phyloP scores from a whole-genome alignment of 2,329 filamentous ascomycete species.

The Colletotrichum tropicicola region DNA sequence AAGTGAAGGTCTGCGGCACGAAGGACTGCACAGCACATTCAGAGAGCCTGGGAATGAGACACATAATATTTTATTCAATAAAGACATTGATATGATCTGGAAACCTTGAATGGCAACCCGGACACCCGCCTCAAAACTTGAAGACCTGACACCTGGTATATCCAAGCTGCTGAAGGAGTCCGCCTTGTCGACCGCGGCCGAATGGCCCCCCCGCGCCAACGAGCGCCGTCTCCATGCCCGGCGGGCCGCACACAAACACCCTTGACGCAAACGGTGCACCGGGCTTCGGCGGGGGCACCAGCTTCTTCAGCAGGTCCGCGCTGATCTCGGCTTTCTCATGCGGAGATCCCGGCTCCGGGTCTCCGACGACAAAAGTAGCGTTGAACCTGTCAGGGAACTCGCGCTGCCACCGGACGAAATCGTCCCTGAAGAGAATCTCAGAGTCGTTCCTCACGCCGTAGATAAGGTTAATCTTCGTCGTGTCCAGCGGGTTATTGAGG shows the following conservation, averaged over 20 bases:
- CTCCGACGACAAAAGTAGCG: conserved; percentile 65
- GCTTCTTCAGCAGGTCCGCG: conserved; percentile 60
- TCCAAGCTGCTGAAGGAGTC: background rate
- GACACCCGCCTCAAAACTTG: background rate
- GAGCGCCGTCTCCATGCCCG: conserved; percentile 68
- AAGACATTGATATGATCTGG: background rate
- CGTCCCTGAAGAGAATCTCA: conserved; percentile 64
- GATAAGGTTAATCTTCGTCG: conserved; percentile 69
- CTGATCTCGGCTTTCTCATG: conserved; percentile 66
- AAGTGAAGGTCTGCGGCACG: no score
- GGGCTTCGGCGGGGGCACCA: conserved; percentile 42
- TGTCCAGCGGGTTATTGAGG: conserved; percentile 66
- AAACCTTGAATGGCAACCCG: background rate
- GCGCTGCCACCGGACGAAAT: conserved; percentile 62
- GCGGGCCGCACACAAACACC: conserved; percentile 75
- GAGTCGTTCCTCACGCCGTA: conserved; percentile 72
- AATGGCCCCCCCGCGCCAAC: conserved; percentile 49
- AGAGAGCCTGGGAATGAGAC: background rate
- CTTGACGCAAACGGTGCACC: conserved; percentile 50
- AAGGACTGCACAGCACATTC: no score
- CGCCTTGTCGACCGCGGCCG: background rate
- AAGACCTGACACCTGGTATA: background rate
- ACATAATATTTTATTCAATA: background rate
- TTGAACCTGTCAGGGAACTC: conserved; percentile 64
- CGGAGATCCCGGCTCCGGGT: conserved; percentile 48